Percentiles rank a stretch among this genome's conserved stretches.
These are phyloP conservation scores for Nakazawaea anatomiae DNA, from an alignment of 805 yeast species.

Conservation along the genomic window DNA sequence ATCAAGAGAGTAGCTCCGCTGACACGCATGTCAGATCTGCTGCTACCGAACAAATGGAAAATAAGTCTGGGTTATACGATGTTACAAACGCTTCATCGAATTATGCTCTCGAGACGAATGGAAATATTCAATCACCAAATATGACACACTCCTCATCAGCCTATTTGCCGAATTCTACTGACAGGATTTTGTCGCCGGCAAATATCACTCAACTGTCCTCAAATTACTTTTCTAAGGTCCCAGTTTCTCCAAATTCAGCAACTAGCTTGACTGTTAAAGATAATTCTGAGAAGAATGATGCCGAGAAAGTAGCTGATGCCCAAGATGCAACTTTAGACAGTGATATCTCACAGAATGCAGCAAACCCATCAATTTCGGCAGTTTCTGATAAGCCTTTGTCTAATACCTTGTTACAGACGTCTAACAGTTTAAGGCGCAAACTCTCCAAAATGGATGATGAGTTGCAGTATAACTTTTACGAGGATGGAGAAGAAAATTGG, in stretches of 20 bases:
- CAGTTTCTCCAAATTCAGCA: too few relatives aligned
- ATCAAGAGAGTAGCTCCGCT: too few relatives aligned
- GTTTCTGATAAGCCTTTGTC: slow-evolving; percentile 4
- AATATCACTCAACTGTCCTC: too few relatives aligned
- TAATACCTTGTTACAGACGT: background rate
- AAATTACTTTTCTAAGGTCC: too few relatives aligned
- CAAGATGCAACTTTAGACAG: too few relatives aligned
- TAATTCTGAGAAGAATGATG: too few relatives aligned
- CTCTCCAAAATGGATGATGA: slow-evolving; percentile 4
- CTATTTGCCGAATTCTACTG: background rate
- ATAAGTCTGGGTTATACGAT: background rate
- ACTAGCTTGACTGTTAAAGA: too few relatives aligned
- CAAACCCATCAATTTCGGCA: background rate
- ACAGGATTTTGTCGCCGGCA: too few relatives aligned
- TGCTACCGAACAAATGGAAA: too few relatives aligned
- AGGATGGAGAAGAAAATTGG: slow-evolving; percentile 24
- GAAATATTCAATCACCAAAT: background rate
- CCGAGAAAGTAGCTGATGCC: too few relatives aligned
- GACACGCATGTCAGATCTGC: too few relatives aligned
- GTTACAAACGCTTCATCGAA: background rate
- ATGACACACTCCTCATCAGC: background rate
- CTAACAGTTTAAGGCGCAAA: slow-evolving; percentile 7
- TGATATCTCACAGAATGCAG: too few relatives aligned
- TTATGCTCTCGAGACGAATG: background rate
- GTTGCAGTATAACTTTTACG: slow-evolving; percentile 9